Conservation (phyloP, 2,329 filamentous ascomycete species). For the Colletotrichum sp. region DNA sequence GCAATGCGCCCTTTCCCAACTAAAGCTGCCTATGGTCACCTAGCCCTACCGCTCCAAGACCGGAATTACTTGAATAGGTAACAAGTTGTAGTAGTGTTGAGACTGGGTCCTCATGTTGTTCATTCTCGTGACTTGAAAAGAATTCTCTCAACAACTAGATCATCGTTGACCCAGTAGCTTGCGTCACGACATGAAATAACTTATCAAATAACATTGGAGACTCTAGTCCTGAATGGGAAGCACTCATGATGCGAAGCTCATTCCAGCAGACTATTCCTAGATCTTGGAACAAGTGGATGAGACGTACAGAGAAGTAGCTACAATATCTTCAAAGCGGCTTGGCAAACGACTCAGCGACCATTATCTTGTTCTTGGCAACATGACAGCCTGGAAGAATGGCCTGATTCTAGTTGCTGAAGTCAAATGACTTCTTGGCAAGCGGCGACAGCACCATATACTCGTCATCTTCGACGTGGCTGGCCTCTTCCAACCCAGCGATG, state of each 20-base stretch:
- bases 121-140: neutral
- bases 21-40: neutral
- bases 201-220: neutral
- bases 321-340: neutral
- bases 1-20: neutral
- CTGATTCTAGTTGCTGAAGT: neutral
- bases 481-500: neutral
- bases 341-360: neutral
- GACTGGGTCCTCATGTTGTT: neutral
- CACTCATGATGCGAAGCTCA: neutral
- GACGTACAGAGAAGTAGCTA: neutral
- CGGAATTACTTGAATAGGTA: neutral
- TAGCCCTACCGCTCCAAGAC: neutral
- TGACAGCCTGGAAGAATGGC: neutral
- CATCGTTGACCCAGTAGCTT: neutral
- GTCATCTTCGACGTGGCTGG: neutral
- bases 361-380: neutral
- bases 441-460: neutral
- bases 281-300: neutral
- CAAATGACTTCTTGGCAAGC: neutral
- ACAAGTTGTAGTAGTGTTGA: neutral
- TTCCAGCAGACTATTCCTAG: neutral
- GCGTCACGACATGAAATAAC: neutral
- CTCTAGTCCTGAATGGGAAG: neutral
- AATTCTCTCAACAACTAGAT: neutral